Evolutionary conservation across 2,329 filamentous ascomycete genomes (phyloP), one percentile per base, ranked within the genome.

Genomic region (Colletotrichum orbiculare): DNA sequence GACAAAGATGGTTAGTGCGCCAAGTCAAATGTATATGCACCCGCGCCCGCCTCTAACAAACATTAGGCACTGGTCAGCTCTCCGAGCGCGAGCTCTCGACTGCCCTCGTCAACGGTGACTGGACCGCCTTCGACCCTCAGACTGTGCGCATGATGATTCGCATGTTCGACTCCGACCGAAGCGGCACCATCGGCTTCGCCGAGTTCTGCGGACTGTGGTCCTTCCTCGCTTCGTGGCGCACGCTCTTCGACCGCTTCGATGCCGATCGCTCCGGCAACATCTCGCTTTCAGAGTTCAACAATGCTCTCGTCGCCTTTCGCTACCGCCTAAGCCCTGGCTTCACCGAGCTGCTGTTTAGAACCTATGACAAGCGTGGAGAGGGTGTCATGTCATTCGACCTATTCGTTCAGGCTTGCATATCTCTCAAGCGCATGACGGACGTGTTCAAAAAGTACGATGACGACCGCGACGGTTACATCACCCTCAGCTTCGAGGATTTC

Each of bases 121-220:
- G 93, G 88, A 93, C 93, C 2, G 88, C 93, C 5, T 99, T 99
- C 77, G 94, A 99, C 78, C 86, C 89, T 5, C 92, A 97, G 72
- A 99, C 96, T 1, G 94, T 98, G 69, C 91, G 91, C 74, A 97
- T 98, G 93, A 97, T 99, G 94, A 97, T 99, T 71, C 91, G 94
- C 75, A 98, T 99, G 96, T 99, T 99, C 80, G 95, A 98, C 80
- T 92, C 91, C 64, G 92, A 97, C 79, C 91, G 92, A 71, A 91
- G 87, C 67, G 94, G 94, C 55, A 92, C 91, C 12, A 96, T 99
- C 76, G 94, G 91, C 67, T 98, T 97, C 77, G 90, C 96, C 69
- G 96, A 98, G 79, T 99, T 99, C 78, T 96, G 94, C 75, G 95
- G 93, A 15, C 84, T 99, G 25, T 99, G 96, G 96, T 93, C 92